These are phyloP conservation scores for Stylosanthes scabra DNA, from an alignment of 331 rosid species.

Conservation along the genomic window DNA sequence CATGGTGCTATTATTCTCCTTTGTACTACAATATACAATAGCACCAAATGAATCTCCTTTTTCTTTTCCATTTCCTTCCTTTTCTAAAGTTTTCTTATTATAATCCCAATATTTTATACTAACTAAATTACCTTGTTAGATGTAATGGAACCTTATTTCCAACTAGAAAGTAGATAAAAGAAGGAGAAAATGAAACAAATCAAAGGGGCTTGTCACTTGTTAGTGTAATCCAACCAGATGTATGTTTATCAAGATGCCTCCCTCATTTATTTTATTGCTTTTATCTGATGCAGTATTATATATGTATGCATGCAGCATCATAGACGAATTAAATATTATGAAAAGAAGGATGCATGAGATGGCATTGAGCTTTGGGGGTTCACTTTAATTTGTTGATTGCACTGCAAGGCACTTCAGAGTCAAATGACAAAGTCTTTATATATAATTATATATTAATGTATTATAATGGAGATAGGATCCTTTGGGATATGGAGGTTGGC, in stretches of 20 bases:
- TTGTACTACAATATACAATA: too few relatives aligned
- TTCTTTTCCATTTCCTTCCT: too few relatives aligned
- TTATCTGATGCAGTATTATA: neutral
- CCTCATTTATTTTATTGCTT: neutral
- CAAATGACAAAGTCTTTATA: neutral
- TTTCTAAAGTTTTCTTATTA: too few relatives aligned
- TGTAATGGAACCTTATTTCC: neutral
- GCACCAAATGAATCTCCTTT: neutral
- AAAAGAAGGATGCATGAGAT: slow-evolving; percentile 13
- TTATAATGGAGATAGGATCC: neutral
- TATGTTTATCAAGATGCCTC: neutral
- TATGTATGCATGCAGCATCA: neutral
- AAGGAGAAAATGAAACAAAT: neutral
- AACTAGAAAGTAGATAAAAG: neutral
- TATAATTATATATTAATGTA: too few relatives aligned
- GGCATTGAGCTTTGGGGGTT: slow-evolving; percentile 11
- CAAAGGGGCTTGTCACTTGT: neutral
- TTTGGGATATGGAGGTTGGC: neutral
- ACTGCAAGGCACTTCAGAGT: slow-evolving; percentile 12
- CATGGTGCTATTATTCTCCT: too few relatives aligned
- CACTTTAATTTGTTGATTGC: slow-evolving; percentile 6
- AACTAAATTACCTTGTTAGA: too few relatives aligned
- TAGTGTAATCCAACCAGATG: slow-evolving; percentile 14
- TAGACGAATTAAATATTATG: neutral
- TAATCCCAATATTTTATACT: too few relatives aligned